Base-by-base conservation (phyloP, 1,139 yeast species). In the Debaryomycetaceae sp. region DNA sequence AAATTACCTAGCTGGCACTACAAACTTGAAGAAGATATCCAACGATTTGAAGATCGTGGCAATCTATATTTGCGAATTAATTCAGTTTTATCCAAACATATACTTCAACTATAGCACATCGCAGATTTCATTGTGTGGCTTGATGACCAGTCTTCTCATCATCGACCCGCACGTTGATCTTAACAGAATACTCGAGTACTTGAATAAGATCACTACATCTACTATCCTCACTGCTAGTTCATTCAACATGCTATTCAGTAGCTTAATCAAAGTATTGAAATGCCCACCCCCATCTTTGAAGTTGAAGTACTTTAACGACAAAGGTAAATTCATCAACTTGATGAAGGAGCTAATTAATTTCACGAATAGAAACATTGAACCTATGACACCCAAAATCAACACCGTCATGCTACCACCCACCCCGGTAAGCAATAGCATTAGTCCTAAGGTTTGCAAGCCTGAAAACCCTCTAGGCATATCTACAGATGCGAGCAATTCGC, bases 61-160 rank as follows among this genome's bases (percentile, higher is more conserved):
- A 17, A 69, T 78, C 49, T 81, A 81, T 63, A 61, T 84, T 39
- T 83, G 89, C 55, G 89, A 84, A 57, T 65, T 84, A 52, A 74
- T 82, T 45, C 83, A 81, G 51, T 83, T 84, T 61, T 80, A 82
- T 57, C 78, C 82, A 41, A 76, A 76, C 49, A 68, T 83, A 45
- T 78, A 81, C 49, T 78, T 80, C 58, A 75, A 74, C 53, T 78
- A 76, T 58, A 68, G 80, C 23, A 65, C 81, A 20, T 76, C 83
- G 33, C 77, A 81, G 49, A 73, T 83, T 48, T 82, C 85, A 9
- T 66, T 80, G 55, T 79, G 83, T 27, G 69, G 84, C 34, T 72
- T 78, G 42, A 55, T 62, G 33, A 48, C 63, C 9, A 56, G 59
- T 35, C 54, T 65, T 43, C 44, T 49, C 41, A 58, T 61, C 27